Base-by-base conservation (phyloP, 1,284 basidiomycete genomes). In the Puccinia horiana region DNA sequence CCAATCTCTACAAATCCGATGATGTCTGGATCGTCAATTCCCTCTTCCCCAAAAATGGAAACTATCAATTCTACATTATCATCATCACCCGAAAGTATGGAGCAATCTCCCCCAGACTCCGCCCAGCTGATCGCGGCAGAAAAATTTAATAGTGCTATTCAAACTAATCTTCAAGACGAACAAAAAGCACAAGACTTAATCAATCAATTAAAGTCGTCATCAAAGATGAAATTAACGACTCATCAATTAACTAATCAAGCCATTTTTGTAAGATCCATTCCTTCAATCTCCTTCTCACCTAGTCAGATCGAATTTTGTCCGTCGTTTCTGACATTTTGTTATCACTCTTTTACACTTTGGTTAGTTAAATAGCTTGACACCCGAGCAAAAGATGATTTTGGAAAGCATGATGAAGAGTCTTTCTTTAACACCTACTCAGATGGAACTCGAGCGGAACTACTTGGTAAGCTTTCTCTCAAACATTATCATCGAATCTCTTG, bases 311-410 rank as follows among this genome's bases (percentile, higher is more conserved):
- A n/a, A 32, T 49, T 49, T 72, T 29, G 14, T 72, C 26, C n/a
- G 29, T 32, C 18, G 32, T 35, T 52, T 32, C 47, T 47, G 26
- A 73, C 40, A 8, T 44, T 69, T 35, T 2, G 6, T 42, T 4
- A 20, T 18, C 5, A 32, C 26, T 32, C 23, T 35, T 18, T 5
- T 73, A 14, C 9, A 3, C n/a, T 12, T 35, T 8, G 16, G 14
- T 37, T 32, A 81, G 79, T 63, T 61, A 29, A 61, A 81, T 23
- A 81, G 79, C 37, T 52, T 81, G 49, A 74, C 23, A n/a, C 37
- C 79, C 47, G 70, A 81, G 11, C 79, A 81, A 81, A 74, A 40
- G 56, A 35, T 65, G 18, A 81, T 73, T n/a, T 44, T 81, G 35
- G 79, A 81, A 23, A 65, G 70, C 54, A 74, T 65, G 56, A 32